Evolutionary conservation across 148 eudicot species (phyloP).

Genomic region (Spergularia marina): DNA sequence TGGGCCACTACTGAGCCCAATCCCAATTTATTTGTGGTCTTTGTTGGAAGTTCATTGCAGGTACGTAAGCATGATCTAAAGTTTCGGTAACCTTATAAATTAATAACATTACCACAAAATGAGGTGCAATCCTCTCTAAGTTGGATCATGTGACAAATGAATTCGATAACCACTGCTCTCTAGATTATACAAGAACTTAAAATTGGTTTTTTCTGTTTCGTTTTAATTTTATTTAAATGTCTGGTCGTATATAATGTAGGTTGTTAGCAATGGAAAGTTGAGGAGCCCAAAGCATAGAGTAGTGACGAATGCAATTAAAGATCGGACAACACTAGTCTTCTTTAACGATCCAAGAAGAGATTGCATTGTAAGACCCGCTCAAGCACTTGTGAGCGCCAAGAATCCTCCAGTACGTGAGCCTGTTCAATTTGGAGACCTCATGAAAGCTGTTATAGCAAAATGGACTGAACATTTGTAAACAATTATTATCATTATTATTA

Average conservation of each 20-base stretch:
- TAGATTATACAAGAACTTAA: no score
- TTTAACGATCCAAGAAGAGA: conserved; percentile 26
- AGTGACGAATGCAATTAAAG: conserved; percentile 31
- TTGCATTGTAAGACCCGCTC: conserved; percentile 31
- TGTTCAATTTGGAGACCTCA: conserved; percentile 27
- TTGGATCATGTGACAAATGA: no score
- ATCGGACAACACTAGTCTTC: conserved; percentile 24
- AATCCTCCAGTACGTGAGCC: conserved; percentile 23
- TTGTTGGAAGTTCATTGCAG: conserved; percentile 37
- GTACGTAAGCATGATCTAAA: conserved; percentile 12
- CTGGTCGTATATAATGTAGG: conserved; percentile 1
- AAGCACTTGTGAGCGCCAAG: conserved; percentile 18
- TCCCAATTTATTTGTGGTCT: conserved; percentile 38
- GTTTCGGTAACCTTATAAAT: no score
- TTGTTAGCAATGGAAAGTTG: conserved; percentile 38
- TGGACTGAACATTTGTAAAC: background rate
- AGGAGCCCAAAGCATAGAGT: conserved; percentile 39
- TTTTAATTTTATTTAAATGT: background rate
- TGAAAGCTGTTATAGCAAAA: conserved; percentile 8
- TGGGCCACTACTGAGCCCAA: conserved; percentile 38
- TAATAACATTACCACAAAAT: no score
- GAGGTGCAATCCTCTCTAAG: no score
- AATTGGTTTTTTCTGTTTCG: background rate
- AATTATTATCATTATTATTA: no score
- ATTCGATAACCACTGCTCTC: no score